Conservation (phyloP, 1,139 yeast species). For the Yamadazyma triangularis region DNA sequence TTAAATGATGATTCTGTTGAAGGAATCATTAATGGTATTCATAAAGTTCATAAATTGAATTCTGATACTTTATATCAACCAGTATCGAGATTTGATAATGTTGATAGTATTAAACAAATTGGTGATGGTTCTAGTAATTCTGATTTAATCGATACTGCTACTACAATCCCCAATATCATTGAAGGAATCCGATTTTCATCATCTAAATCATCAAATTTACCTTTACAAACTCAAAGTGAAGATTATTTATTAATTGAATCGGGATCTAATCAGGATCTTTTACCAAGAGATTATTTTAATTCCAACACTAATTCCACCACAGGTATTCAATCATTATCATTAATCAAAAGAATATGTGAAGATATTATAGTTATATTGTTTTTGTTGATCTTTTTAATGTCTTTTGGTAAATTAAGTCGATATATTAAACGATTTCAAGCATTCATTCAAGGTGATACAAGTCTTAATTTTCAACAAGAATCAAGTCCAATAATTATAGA, state of each 20-base stretch:
- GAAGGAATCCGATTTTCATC: conserved; percentile 36
- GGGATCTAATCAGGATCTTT: conserved; percentile 2
- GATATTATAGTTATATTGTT: conserved; percentile 41
- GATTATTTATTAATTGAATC: conserved; percentile 7
- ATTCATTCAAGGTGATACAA: too few relatives aligned
- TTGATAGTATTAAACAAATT: conserved; percentile 14
- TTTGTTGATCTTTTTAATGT: conserved; percentile 24
- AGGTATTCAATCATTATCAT: conserved; percentile 8
- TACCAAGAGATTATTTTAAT: conserved; percentile 5
- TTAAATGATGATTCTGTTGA: conserved; percentile 19
- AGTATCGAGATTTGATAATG: conserved; percentile 23
- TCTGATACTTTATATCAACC: conserved; percentile 37
- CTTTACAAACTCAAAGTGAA: conserved; percentile 8
- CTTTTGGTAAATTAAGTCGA: conserved; percentile 35
- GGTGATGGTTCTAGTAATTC: conserved; percentile 19
- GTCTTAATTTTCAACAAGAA: background rate
- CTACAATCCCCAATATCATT: conserved; percentile 23
- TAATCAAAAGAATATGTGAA: conserved; percentile 39
- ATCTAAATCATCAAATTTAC: conserved; percentile 4
- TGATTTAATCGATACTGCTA: conserved; percentile 5
- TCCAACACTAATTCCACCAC: conserved; percentile 1
- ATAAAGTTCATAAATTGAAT: conserved; percentile 32
- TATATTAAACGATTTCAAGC: conserved; percentile 9
- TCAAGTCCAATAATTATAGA: background rate
- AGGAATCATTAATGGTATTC: conserved; percentile 49